Evolutionary conservation across 1,284 basidiomycete species (phyloP).

Genomic region (Singerocomus inundabilis): DNA sequence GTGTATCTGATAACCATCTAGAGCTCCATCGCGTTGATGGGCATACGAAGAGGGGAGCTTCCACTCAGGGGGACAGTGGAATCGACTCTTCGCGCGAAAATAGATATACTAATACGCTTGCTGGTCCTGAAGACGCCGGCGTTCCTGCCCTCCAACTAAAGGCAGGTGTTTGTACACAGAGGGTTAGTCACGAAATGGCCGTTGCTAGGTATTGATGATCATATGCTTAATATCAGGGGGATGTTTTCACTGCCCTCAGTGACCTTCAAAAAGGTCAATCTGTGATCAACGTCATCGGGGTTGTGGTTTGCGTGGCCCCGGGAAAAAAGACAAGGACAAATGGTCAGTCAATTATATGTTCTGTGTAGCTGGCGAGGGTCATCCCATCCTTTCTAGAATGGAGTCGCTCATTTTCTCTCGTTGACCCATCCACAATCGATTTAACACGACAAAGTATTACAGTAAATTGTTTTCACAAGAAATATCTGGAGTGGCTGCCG

Average conservation of each 20-base stretch:
- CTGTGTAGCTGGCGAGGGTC: not conserved
- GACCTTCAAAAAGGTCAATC: constrained; percentile 17
- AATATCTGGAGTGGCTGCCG: constrained; percentile 49
- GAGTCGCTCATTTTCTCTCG: constrained; percentile 25
- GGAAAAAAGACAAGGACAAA: constrained; percentile 23
- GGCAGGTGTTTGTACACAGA: constrained; percentile 28
- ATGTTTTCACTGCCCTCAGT: constrained; percentile 26
- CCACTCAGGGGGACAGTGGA: not conserved
- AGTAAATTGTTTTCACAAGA: constrained; percentile 53
- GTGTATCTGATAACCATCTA: not conserved
- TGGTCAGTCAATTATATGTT: constrained; percentile 22
- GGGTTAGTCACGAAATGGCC: constrained; percentile 19
- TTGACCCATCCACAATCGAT: constrained; percentile 40
- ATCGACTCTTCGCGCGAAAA: not conserved
- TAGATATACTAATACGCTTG: not conserved
- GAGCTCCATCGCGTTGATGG: not conserved
- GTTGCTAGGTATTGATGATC: not conserved
- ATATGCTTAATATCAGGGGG: constrained; percentile 25
- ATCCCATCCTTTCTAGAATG: constrained; percentile 25
- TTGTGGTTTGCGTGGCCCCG: constrained; percentile 22
- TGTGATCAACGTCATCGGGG: constrained; percentile 32
- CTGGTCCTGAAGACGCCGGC: not conserved
- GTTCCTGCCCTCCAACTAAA: constrained; percentile 5
- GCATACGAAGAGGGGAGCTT: not conserved
- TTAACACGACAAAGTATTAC: constrained; percentile 15